A percentile compares a stretch with the other conserved stretches of the same genome.
Conservation (phyloP, 2,329 filamentous ascomycete genomes). For the Teratosphaeria nubilosa region DNA sequence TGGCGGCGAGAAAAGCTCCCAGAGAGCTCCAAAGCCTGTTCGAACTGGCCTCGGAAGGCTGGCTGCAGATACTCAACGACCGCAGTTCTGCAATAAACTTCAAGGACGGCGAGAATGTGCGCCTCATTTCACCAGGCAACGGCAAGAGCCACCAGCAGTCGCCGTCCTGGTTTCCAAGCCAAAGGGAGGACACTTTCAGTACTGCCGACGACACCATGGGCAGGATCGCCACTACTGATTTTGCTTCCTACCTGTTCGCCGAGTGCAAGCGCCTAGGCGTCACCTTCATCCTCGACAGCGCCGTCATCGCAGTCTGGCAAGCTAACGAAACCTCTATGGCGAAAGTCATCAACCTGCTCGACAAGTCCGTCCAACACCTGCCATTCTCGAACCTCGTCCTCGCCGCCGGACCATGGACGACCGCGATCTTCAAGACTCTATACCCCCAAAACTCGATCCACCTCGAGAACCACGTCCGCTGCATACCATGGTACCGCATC, state of each 20-base stretch:
- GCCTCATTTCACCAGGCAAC: not conserved
- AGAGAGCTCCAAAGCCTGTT: conserved; percentile 3
- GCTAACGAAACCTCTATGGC: not conserved
- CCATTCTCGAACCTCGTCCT: conserved; percentile 11
- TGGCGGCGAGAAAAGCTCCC: conserved; percentile 6
- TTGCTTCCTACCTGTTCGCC: conserved; percentile 7
- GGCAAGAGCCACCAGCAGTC: not conserved
- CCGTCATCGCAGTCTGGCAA: conserved; percentile 1
- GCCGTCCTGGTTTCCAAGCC: conserved; percentile 7
- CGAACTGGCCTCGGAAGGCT: conserved; percentile 4
- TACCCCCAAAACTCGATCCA: not conserved
- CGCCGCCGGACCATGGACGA: conserved; percentile 14
- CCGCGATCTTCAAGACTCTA: conserved; percentile 5
- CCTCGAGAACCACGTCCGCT: conserved; percentile 6
- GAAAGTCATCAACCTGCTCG: conserved; percentile 3
- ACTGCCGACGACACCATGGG: conserved; percentile 4
- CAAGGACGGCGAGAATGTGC: not conserved
- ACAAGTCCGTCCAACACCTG: not conserved
- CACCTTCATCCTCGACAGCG: conserved; percentile 10
- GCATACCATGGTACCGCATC: conserved; percentile 1
- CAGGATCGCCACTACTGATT: conserved; percentile 6
- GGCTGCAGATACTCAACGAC: conserved; percentile 5
- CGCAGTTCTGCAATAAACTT: not conserved
- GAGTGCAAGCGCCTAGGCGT: conserved; percentile 11
- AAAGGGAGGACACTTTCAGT: not conserved